Percentiles rank a stretch among this genome's conserved stretches.
These are phyloP conservation scores for Taiozyma sp. DNA, from an alignment of 1,139 yeast species.

Conservation along the genomic window DNA sequence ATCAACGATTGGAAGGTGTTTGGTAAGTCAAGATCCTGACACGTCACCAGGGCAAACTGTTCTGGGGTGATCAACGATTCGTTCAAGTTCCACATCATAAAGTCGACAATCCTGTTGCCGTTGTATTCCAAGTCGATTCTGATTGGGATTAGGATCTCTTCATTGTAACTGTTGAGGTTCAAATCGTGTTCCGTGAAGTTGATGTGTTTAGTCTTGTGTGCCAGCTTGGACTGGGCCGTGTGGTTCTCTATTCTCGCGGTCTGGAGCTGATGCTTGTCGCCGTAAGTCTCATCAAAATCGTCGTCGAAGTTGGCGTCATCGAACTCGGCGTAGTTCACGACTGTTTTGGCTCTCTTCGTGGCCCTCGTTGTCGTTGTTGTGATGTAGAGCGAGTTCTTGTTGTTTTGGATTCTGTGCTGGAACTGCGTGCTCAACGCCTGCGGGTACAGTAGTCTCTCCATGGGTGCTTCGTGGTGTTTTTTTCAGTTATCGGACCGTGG, in stretches of 20 bases:
- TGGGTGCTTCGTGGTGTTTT: slow-evolving; percentile 3
- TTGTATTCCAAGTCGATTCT: slow-evolving; percentile 70
- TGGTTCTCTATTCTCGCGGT: not conserved
- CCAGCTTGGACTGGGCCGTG: slow-evolving; percentile 26
- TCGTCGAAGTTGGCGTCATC: slow-evolving; percentile 54
- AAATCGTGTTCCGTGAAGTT: slow-evolving; percentile 26
- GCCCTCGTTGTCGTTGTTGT: slow-evolving; percentile 73
- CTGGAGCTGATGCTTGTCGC: slow-evolving; percentile 7
- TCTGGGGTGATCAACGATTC: slow-evolving; percentile 79
- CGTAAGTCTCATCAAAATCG: slow-evolving; percentile 23
- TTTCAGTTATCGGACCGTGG: not conserved
- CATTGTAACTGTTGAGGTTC: slow-evolving; percentile 31
- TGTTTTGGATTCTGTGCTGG: slow-evolving; percentile 57
- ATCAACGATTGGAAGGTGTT: slow-evolving; percentile 57
- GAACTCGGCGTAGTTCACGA: slow-evolving; percentile 85
- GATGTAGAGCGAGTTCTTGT: slow-evolving; percentile 62
- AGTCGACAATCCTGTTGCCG: slow-evolving; percentile 66
- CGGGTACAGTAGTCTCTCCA: slow-evolving; percentile 37
- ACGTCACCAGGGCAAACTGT: slow-evolving; percentile 72
- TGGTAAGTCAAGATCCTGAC: slow-evolving; percentile 81
- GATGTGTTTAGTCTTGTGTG: slow-evolving; percentile 31
- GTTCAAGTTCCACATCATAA: slow-evolving; percentile 84
- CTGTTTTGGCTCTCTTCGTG: slow-evolving; percentile 68
- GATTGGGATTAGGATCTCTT: slow-evolving; percentile 66
- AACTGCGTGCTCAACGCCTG: slow-evolving; percentile 75